Evolutionary conservation across 176 grass and related monocot genomes (phyloP), one percentile per base, ranked within the genome.

Genomic region (Secale cereale): DNA sequence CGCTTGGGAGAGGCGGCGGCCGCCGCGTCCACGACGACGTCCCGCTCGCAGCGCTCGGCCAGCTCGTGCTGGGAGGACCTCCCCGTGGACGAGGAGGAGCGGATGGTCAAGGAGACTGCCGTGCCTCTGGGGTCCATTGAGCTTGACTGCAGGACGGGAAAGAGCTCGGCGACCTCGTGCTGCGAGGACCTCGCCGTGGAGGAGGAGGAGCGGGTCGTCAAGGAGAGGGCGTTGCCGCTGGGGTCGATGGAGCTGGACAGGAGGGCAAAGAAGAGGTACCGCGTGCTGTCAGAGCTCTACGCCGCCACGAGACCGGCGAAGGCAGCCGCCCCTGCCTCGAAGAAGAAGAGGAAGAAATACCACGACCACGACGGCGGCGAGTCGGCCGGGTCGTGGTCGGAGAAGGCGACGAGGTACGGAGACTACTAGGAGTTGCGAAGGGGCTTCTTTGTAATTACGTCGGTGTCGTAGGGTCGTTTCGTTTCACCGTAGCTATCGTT

Each of bases 251-350:
- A 80, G 33, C 60, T 84, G 27, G 82, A 82, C 83, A 45, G 71
- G 70, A 67, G 88, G 88, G 56, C 87, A 9, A 87, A 57, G 82
- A 91, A 85, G 81, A 11, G 84, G 78, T 91, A 86, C 68, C 85
- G 94, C 2, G 29, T 78, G 3, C 46, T 94, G 36, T 78, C 82
- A 3, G 91, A 94, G 30, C 70, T 97, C 57, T 94, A 97, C 65
- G 52, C 67, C 52, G 70, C 87, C 29, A 92, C 85, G 39, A 41
- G 45, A 25, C 83, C 33, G n/a, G 75, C 81, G 14, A 12, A 12
- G 33, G 56, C 30, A 36, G 6, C 67, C 17, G 13, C 25, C 23
- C 2, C 39, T 31, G 23, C 39, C 23, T 65, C 35, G 75, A 89
- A 74, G 79, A 85, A 78, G 83, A 94, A 82, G 85, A 60, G 60